phyloP scores from a whole-genome alignment of 2,329 filamentous ascomycete genomes.

The Cordyceps sp. region DNA sequence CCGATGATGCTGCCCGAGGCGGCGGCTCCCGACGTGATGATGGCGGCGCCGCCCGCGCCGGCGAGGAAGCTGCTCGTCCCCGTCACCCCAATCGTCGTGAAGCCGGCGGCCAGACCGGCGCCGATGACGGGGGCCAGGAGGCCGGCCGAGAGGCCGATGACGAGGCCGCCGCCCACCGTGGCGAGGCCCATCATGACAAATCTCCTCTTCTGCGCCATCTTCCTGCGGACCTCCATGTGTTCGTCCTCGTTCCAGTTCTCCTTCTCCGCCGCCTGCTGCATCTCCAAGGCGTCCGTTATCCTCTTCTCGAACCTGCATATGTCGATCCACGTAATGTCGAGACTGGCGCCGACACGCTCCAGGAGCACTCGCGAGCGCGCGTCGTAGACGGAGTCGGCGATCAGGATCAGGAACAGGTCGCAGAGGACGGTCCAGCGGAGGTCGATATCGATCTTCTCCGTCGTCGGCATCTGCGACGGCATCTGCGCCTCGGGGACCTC shows the following conservation, averaged over 20 bases:
- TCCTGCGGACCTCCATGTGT: conserved; percentile 74
- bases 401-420: conserved; percentile 86
- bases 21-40: conserved; percentile 83
- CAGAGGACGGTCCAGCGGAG: conserved; percentile 94
- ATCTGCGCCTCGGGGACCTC: conserved; percentile 66
- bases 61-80: conserved; percentile 82
- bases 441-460: conserved; percentile 83
- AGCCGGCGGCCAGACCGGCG: conserved; percentile 80
- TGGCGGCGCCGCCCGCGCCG: conserved; percentile 78
- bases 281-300: conserved; percentile 89
- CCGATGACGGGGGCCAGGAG: conserved; percentile 87
- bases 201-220: conserved; percentile 63
- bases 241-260: conserved; percentile 98
- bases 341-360: conserved; percentile 63
- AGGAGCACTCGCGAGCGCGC: conserved; percentile 70
- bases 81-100: conserved; percentile 84
- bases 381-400: conserved; percentile 91
- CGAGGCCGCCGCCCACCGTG: conserved; percentile 83
- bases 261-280: conserved; percentile 87
- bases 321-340: conserved; percentile 78
- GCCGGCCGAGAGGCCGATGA: conserved; percentile 89
- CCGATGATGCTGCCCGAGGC: conserved; percentile 79
- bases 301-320: conserved; percentile 95
- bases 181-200: conserved; percentile 94
- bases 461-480: conserved; percentile 66